phyloP scores from a whole-genome alignment of 306 rosid species.

The Alnus glutinosa region DNA sequence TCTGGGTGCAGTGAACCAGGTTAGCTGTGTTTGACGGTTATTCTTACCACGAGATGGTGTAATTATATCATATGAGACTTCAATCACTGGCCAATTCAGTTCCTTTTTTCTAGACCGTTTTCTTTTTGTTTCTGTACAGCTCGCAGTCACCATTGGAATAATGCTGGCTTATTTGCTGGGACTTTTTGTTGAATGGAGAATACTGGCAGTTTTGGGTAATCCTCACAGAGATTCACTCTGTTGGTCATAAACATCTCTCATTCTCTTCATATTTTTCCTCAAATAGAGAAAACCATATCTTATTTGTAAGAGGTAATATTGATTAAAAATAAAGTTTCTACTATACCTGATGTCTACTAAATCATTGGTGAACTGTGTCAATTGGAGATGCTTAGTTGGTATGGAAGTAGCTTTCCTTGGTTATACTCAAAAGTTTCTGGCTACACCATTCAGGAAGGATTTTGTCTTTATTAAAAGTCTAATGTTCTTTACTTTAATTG shows the following conservation, averaged over 20 bases:
- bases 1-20: conserved; percentile 88
- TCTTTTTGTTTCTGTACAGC: conserved; percentile 47
- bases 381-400: background rate
- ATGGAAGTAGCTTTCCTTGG: background rate
- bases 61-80: background rate
- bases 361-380: background rate
- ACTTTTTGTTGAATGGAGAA: conserved; percentile 88
- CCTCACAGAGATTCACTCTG: conserved; percentile 17
- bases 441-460: background rate
- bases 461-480: background rate
- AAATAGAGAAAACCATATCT: background rate
- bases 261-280: background rate
- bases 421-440: background rate
- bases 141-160: conserved; percentile 88
- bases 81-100: background rate
- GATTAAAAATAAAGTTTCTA: background rate
- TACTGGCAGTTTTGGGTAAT: conserved; percentile 93
- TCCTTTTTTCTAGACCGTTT: background rate
- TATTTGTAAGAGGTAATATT: background rate
- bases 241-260: conserved; percentile 4
- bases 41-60: background rate
- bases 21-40: conserved; percentile 33
- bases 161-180: conserved; percentile 94
- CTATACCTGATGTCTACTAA: background rate
- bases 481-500: background rate